Evolutionary conservation across 2,329 filamentous ascomycete species (phyloP).

Genomic region (Gnomoniopsis smithogilvyi): DNA sequence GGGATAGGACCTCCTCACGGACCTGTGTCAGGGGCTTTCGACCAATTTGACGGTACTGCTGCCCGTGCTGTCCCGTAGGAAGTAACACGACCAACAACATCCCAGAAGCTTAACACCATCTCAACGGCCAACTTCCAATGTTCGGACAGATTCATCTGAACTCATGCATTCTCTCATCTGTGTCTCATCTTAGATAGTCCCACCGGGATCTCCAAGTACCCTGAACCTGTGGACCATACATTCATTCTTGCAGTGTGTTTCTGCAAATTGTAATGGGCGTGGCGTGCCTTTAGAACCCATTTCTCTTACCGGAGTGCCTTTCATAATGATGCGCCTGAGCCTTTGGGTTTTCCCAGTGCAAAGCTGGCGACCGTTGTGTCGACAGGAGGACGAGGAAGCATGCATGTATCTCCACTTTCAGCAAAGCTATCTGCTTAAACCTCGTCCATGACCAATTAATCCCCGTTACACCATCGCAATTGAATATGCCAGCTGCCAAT

Average conservation of each 20-base stretch:
- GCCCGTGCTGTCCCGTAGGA: not conserved
- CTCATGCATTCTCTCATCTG: no score
- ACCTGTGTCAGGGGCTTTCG: not conserved
- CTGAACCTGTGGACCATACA: no score
- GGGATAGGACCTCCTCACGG: not conserved
- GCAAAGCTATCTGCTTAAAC: not conserved
- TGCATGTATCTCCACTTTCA: not conserved
- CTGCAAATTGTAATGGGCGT: no score
- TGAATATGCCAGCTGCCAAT: slow-evolving; percentile 10
- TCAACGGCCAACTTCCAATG: not conserved
- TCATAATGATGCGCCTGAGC: not conserved
- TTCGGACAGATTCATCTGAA: no score
- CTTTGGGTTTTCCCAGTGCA: not conserved
- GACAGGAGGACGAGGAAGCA: not conserved
- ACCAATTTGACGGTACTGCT: not conserved
- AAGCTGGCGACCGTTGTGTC: not conserved
- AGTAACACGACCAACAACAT: not conserved
- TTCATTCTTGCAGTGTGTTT: no score
- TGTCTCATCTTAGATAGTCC: no score
- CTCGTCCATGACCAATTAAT: not conserved
- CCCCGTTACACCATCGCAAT: slow-evolving; percentile 3
- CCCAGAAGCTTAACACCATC: not conserved
- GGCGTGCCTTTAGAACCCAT: not conserved
- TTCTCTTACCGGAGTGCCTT: not conserved
- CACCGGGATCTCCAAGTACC: no score